Base-by-base conservation (phyloP, 2,329 filamentous ascomycete genomes). In the Ascosphaera apis region DNA sequence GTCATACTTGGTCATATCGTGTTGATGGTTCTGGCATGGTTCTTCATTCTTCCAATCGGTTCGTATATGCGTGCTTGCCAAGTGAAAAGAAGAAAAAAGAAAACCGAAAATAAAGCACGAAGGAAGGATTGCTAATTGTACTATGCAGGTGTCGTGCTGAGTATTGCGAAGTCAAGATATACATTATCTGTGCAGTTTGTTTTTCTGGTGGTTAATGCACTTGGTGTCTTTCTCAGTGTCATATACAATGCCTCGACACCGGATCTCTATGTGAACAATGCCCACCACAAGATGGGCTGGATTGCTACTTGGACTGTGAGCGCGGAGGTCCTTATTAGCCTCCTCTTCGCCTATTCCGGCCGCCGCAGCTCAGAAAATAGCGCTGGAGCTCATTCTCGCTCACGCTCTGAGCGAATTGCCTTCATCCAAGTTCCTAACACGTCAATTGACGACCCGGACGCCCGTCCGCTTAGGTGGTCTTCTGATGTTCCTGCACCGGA, bases 271-370 rank as follows among this genome's bases (percentile, higher is more conserved):
- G 72, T 73, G 21, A 75, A 78, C 50, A 91, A 91, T 50, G 69
- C 76, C n/a, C 84, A 93, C 53, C 74, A 83, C 58, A 83, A 79
- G 53, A 66, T 86, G 31, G 83, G 83, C 37, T 95, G 86, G 86
- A 63, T 80, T 31, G 65, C 76, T 19, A 86, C 77, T 2, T 77
- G 70, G 62, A 61, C 84, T 3, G 63, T 78, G 8, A 64, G 63
- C 36, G 71, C 66, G 0, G 86, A 92, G 57, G 65, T 76, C 12
- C 47, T 76, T 28, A 60, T 91, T 50, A 69, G 71, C 34, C 51
- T 82, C 37, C 56, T 81, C 33, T 72, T 72, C 36, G 58, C 65
- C 31, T 68, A 77, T 41, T 63, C 66, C 3, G 63, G 65, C 12
- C 54, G 54, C 16, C 51, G 63, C 38, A 56, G 52, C 35, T 49